Conservation (phyloP, 2,329 filamentous ascomycete genomes). For the Colletotrichum sp. region DNA sequence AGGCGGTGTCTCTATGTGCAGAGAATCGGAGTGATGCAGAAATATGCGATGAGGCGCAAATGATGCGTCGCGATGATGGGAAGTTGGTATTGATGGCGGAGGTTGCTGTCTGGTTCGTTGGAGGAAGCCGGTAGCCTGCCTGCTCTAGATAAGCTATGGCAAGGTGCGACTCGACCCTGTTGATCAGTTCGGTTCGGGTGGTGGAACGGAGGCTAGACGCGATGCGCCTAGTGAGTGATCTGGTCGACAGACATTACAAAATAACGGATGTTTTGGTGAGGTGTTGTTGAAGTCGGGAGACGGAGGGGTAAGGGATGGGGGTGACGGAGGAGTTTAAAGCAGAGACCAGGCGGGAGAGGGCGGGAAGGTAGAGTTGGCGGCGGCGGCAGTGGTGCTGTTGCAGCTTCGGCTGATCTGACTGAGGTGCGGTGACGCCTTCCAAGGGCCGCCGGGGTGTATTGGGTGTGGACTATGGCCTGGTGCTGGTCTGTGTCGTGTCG, state of each 20-base stretch:
- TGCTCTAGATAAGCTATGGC: conserved; percentile 4
- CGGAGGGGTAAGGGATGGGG: conserved; percentile 8
- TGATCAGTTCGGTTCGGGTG: conserved; percentile 16
- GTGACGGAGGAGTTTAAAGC: conserved; percentile 20
- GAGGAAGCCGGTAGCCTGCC: conserved; percentile 7
- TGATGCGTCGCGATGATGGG: background rate
- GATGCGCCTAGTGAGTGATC: conserved; percentile 22
- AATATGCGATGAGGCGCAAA: background rate
- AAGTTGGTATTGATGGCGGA: background rate
- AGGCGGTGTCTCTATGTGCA: conserved; percentile 4
- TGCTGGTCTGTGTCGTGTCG: background rate
- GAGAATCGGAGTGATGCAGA: background rate
- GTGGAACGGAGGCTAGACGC: conserved; percentile 23
- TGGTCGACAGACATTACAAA: conserved; percentile 22
- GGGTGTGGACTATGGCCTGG: conserved; percentile 1
- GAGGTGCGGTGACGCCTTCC: conserved; percentile 13
- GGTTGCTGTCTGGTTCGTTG: conserved; percentile 8
- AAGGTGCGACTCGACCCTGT: conserved; percentile 19
- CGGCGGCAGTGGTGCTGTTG: conserved; percentile 2
- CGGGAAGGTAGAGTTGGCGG: conserved; percentile 1
- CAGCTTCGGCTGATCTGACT: conserved; percentile 18
- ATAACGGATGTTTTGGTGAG: background rate
- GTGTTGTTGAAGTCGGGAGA: background rate
- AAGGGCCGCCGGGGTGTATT: background rate
- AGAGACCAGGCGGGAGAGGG: background rate